Percentiles rank a stretch among this genome's conserved stretches.
Conservation (phyloP, 2,329 filamentous ascomycete genomes). For the Akanthomyces lecanii region DNA sequence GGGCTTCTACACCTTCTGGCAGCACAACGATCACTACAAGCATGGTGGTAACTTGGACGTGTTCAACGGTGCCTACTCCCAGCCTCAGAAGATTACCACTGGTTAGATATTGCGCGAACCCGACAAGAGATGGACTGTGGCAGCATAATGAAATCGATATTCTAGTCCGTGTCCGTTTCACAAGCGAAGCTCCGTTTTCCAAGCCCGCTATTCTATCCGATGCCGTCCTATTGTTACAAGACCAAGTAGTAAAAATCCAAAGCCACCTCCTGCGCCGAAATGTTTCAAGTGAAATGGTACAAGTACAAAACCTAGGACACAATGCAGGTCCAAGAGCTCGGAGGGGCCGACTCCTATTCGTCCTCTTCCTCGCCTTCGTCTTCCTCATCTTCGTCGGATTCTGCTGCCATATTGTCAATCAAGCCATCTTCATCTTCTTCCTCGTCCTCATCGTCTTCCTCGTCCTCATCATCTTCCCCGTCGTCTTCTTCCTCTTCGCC, state of each 20-base stretch:
- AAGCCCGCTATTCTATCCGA: not conserved
- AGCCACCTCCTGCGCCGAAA: not conserved
- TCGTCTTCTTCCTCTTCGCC: constrained; percentile 19
- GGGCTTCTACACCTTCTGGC: constrained; percentile 52
- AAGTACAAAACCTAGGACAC: constrained; percentile 9
- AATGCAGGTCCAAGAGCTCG: constrained; percentile 6
- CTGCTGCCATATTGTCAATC: not conserved
- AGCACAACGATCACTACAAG: constrained; percentile 43
- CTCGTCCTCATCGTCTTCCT: constrained; percentile 15
- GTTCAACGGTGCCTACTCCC: constrained; percentile 42
- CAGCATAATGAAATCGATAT: no score
- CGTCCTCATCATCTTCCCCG: constrained; percentile 22
- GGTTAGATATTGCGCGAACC: not conserved
- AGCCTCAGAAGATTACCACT: not conserved
- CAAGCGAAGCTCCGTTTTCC: not conserved
- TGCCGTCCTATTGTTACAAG: not conserved
- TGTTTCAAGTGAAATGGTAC: not conserved
- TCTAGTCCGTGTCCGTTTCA: not conserved
- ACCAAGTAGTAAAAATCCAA: not conserved
- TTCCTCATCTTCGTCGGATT: not conserved
- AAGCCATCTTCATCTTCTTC: constrained; percentile 21
- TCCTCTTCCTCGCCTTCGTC: constrained; percentile 15
- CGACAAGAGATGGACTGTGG: no score
- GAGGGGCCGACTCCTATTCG: constrained; percentile 3
- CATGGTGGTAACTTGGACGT: constrained; percentile 51